A percentile compares a stretch with the other conserved stretches of the same genome.
These are phyloP conservation scores for Termitomyces sp. DNA, from an alignment of 768 basidiomycete genomes.

Conservation along the genomic window DNA sequence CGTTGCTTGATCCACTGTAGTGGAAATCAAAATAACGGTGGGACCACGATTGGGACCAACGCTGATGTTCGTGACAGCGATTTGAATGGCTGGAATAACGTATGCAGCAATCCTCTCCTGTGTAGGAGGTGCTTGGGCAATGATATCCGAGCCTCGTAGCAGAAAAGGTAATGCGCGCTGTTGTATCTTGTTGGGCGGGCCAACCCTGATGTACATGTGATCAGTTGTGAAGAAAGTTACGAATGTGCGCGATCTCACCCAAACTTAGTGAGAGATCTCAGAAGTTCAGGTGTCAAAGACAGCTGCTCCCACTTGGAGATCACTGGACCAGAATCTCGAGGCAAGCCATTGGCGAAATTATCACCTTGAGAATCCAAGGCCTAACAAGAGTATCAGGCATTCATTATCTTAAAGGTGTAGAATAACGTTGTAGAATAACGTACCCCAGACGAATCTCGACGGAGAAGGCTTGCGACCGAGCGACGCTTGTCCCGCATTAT, in stretches of 20 bases:
- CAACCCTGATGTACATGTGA: slow-evolving; percentile 52
- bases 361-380: slow-evolving; percentile 52
- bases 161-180: slow-evolving; percentile 95
- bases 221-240: slow-evolving; percentile 1
- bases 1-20: slow-evolving; percentile 97
- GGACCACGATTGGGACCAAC: slow-evolving; percentile 68
- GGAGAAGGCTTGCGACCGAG: slow-evolving; percentile 61
- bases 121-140: slow-evolving; percentile 97
- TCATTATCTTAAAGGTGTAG: not conserved
- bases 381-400: slow-evolving; percentile 26
- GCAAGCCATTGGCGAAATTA: slow-evolving; percentile 44
- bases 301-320: slow-evolving; percentile 97
- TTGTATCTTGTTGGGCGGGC: slow-evolving; percentile 98
- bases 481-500: slow-evolving; percentile 65
- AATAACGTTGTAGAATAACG: slow-evolving; percentile 31
- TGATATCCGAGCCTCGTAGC: slow-evolving; percentile 90
- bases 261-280: slow-evolving; percentile 88
- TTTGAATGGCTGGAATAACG: slow-evolving; percentile 86
- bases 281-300: slow-evolving; percentile 76
- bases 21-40: slow-evolving; percentile 90
- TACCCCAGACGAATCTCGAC: slow-evolving; percentile 74
- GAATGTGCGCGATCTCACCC: slow-evolving; percentile 53
- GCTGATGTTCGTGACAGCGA: slow-evolving; percentile 62
- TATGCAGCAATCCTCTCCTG: slow-evolving; percentile 98
- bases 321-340: slow-evolving; percentile 72